Conservation (phyloP, 2,329 filamentous ascomycete species). For the Chaetomium sp. region DNA sequence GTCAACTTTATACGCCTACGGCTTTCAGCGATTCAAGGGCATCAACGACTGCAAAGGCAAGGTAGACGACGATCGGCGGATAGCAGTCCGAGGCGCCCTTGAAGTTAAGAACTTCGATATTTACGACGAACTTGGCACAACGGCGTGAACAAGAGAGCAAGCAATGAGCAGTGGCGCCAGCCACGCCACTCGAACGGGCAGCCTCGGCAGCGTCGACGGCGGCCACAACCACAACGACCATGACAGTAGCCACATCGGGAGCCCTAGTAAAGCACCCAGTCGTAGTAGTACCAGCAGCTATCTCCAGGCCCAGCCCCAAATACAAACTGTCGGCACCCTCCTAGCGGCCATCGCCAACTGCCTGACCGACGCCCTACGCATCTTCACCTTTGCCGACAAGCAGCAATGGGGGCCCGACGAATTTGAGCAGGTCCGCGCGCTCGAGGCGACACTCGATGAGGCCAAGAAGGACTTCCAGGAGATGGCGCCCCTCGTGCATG, state of each 20-base stretch:
- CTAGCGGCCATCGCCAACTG: conserved; percentile 52
- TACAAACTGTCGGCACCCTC: conserved; percentile 49
- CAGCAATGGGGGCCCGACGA: conserved; percentile 53
- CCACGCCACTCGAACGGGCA: conserved; percentile 16
- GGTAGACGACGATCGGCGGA: too few relatives aligned
- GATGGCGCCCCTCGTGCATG: conserved; percentile 48
- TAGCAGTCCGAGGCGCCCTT: too few relatives aligned
- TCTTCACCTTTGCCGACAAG: conserved; percentile 52
- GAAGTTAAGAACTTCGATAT: too few relatives aligned
- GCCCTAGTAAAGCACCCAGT: too few relatives aligned
- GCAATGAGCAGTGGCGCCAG: conserved; percentile 15
- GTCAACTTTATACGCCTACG: too few relatives aligned
- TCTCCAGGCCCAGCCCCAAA: background rate
- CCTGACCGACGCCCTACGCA: conserved; percentile 47
- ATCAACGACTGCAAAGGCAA: too few relatives aligned
- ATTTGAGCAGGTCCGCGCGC: conserved; percentile 50
- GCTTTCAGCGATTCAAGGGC: too few relatives aligned
- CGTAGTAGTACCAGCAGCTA: too few relatives aligned
- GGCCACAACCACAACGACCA: conserved; percentile 3
- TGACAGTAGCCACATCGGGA: background rate
- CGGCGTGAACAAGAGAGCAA: background rate
- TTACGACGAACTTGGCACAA: too few relatives aligned
- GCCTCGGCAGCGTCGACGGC: background rate
- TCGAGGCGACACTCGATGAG: conserved; percentile 51
- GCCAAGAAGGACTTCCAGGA: conserved; percentile 56